Evolutionary conservation across 2,329 filamentous ascomycete species (phyloP).

Genomic region (Diaporthe longicolla): DNA sequence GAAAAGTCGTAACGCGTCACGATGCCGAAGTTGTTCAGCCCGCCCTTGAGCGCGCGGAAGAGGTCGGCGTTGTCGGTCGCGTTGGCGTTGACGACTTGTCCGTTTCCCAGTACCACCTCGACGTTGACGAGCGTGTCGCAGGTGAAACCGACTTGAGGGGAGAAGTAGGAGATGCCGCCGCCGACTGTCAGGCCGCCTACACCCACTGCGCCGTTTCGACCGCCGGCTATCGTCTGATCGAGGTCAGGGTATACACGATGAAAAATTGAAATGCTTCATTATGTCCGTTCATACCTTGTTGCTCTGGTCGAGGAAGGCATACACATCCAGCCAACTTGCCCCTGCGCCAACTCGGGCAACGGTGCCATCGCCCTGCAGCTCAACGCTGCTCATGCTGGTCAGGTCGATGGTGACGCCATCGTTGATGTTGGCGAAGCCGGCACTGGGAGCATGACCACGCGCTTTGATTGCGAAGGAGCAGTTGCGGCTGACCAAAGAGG

Average conservation of each 20-base stretch:
- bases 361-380: constrained; percentile 3
- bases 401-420: constrained; percentile 35
- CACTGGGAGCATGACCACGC: constrained; percentile 25
- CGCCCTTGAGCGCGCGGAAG: constrained; percentile 61
- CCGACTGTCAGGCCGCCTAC: constrained; percentile 35
- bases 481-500: constrained; percentile 10
- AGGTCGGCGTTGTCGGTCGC: constrained; percentile 55
- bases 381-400: constrained; percentile 21
- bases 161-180: constrained; percentile 37
- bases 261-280: not conserved
- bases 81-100: constrained; percentile 59
- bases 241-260: not conserved
- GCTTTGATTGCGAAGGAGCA: constrained; percentile 33
- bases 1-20: constrained; percentile 44
- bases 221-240: constrained; percentile 30
- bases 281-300: constrained; percentile 22
- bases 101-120: constrained; percentile 45
- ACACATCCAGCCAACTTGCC: constrained; percentile 23
- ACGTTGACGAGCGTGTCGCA: constrained; percentile 34
- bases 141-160: constrained; percentile 32
- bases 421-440: constrained; percentile 32
- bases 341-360: constrained; percentile 23
- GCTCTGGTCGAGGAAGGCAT: constrained; percentile 9
- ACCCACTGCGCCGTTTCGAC: constrained; percentile 30
- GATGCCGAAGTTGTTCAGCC: constrained; percentile 59